Conservation (phyloP, 441 rosid genomes). For the Populus hybrid region DNA sequence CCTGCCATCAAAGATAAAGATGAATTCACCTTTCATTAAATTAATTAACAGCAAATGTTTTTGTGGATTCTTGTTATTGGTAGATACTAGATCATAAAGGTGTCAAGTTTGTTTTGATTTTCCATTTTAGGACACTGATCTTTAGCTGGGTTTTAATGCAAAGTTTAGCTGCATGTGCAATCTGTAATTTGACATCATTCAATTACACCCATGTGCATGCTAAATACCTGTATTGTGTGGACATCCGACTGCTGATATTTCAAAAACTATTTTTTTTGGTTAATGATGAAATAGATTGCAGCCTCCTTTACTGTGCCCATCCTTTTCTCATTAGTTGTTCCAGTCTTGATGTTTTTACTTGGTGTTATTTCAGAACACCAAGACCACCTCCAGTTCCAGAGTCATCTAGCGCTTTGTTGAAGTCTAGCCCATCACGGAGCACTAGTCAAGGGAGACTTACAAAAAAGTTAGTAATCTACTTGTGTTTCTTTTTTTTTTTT, state of each 20-base stretch:
- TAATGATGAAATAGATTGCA: neutral
- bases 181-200: neutral
- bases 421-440: slow-evolving; percentile 35
- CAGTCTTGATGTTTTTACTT: neutral
- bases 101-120: neutral
- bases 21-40: neutral
- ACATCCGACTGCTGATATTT: neutral
- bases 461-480: no score
- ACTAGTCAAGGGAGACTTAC: slow-evolving; percentile 73
- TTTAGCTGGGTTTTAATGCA: neutral
- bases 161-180: neutral
- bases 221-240: neutral
- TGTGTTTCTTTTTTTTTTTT: neutral
- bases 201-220: neutral
- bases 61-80: neutral
- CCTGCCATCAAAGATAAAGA: neutral
- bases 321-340: neutral
- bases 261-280: neutral
- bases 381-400: slow-evolving; percentile 33
- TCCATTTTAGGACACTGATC: neutral
- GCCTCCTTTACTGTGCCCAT: no score
- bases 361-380: slow-evolving; percentile 42
- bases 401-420: slow-evolving; percentile 34
- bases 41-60: neutral
- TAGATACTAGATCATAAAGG: neutral